Percentiles rank a stretch among this genome's conserved stretches.
Evolutionary conservation across 768 basidiomycete species (phyloP).

Genomic region (Suillus variegatus): DNA sequence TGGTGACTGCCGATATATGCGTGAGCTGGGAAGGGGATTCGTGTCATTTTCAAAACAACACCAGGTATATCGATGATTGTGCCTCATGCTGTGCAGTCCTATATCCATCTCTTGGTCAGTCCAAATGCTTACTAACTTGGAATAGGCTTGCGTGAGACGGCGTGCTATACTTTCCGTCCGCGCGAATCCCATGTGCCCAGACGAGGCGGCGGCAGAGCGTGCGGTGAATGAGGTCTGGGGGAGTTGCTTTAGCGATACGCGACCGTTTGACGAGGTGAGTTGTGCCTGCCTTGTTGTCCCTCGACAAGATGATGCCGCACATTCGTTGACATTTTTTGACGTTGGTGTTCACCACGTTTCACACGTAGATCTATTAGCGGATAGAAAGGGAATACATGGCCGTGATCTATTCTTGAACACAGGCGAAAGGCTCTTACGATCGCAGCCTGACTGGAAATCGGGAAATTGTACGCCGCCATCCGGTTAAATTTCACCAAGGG

Average conservation of each 20-base stretch:
- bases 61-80: constrained; percentile 54
- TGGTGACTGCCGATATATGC: constrained; percentile 87
- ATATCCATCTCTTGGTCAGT: constrained; percentile 9
- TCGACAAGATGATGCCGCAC: constrained; percentile 1
- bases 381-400: background rate
- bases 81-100: constrained; percentile 14
- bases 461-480: background rate
- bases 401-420: constrained; percentile 9
- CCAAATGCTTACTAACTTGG: constrained; percentile 11
- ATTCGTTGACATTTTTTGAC: background rate
- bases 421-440: background rate
- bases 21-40: constrained; percentile 79
- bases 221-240: constrained; percentile 98
- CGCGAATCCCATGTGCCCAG: constrained; percentile 79
- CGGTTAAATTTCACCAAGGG: background rate
- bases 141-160: constrained; percentile 85
- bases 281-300: background rate
- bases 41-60: constrained; percentile 90
- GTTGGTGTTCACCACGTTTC: constrained; percentile 15
- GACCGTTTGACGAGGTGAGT: constrained; percentile 94
- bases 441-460: background rate
- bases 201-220: constrained; percentile 74
- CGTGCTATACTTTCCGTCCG: constrained; percentile 82
- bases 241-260: constrained; percentile 91
- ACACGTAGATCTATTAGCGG: constrained; percentile 35